Evolutionary conservation across 352 stramenopile species (phyloP), one percentile per base, ranked within the genome.

Genomic region (Pythium aquatile): DNA sequence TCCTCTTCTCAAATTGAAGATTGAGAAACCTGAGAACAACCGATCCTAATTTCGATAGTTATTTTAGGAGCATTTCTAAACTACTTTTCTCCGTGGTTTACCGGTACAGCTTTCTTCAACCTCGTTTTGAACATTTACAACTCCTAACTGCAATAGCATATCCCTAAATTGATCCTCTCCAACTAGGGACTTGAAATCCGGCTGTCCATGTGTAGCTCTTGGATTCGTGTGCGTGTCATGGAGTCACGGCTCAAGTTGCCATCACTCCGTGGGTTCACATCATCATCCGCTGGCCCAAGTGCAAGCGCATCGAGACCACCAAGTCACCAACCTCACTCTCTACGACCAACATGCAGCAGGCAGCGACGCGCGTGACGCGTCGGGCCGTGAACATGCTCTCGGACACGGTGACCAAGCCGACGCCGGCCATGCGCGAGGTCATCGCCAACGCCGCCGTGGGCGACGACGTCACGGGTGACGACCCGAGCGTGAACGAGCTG

Each of bases 381-480:
- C 66, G 53, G n/a, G 58, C 69, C 24, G 58, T 98, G 46, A 98
- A 99, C 80, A 77, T 99, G 51, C 74, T 98, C 47, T 98, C 87
- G 61, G 97, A 99, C 79, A 99, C 97, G 26, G 91, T 99, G 20
- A 99, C 97, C 9, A 70, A 85, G 61, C 97, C 97, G 20, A 95
- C 83, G 28, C 53, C 71, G 26, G 78, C 78, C 57, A 99, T 99
- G 97, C 81, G 97, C n/a, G 76, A 94, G 35, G 74, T 83, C 6
- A 98, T 98, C 66, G 78, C 88, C 0, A 59, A 73, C 4, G 92
- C 96, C 2, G 61, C 80, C 13, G 84, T 94, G 29, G 87, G 85
- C 29, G 87, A 96, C 58, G 85, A 86, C 58, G 84, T 94, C 29
- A 89, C 81, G 47, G 79, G 78, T 32, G 73, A 81, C 54, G 97